Evolutionary conservation across 2,329 filamentous ascomycete genomes (phyloP).

Genomic region (Colletotrichum liaoningense): DNA sequence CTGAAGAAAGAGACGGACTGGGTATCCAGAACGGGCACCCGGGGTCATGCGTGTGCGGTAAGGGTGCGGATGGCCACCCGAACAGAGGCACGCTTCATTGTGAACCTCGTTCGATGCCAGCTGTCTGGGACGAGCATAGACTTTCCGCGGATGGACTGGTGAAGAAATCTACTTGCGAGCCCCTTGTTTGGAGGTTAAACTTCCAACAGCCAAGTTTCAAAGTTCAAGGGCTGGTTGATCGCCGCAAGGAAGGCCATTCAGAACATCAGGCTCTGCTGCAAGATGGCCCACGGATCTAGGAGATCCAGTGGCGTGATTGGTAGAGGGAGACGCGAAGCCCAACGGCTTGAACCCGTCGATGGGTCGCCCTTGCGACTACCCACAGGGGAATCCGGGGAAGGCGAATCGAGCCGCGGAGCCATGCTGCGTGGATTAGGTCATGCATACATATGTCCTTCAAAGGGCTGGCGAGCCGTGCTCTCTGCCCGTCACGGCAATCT

Average conservation of each 20-base stretch:
- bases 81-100: not conserved
- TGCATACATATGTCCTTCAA: not conserved
- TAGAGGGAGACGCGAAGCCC: not conserved
- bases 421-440: constrained; percentile 11
- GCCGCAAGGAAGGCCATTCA: constrained; percentile 23
- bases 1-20: constrained; percentile 18
- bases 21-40: not conserved
- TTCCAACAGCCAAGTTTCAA: constrained; percentile 33
- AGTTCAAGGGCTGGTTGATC: constrained; percentile 20
- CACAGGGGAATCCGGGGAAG: constrained; percentile 22
- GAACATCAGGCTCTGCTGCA: constrained; percentile 20
- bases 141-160: not conserved
- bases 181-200: constrained; percentile 17
- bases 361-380: constrained; percentile 18
- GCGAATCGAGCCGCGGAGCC: not conserved
- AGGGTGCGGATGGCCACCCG: not conserved
- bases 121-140: not conserved
- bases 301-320: constrained; percentile 6
- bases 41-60: constrained; percentile 5
- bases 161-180: constrained; percentile 12
- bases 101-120: constrained; percentile 8
- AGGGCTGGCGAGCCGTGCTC: constrained; percentile 11
- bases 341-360: constrained; percentile 3
- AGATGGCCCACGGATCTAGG: not conserved
- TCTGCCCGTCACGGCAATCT: not conserved